Conservation (phyloP, 2,329 filamentous ascomycete species). For the Colletotrichum australisinense region DNA sequence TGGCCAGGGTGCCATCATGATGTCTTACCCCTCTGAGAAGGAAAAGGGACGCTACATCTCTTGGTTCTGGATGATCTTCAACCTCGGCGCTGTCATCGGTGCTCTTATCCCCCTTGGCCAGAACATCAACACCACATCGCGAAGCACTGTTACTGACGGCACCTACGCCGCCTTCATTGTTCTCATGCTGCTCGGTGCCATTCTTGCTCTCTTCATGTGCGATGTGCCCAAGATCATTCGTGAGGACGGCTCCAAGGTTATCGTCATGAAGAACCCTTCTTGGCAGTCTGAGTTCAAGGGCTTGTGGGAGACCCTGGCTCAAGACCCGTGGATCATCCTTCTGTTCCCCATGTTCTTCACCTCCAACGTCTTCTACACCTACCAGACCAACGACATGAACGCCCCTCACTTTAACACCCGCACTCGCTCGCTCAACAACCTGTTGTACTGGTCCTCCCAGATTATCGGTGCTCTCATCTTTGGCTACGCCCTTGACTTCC, state of each 20-base stretch:
- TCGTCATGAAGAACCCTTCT: constrained; percentile 90
- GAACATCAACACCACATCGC: constrained; percentile 69
- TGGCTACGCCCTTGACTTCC: constrained; percentile 76
- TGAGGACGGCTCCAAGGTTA: constrained; percentile 81
- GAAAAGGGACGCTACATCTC: constrained; percentile 91
- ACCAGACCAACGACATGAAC: constrained; percentile 79
- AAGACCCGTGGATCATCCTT: constrained; percentile 78
- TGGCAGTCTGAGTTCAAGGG: constrained; percentile 85
- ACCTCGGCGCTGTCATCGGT: constrained; percentile 89
- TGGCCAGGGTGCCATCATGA: constrained; percentile 88
- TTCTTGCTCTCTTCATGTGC: constrained; percentile 76
- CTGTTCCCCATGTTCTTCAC: constrained; percentile 88
- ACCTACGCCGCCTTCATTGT: constrained; percentile 92
- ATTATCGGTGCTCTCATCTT: constrained; percentile 81
- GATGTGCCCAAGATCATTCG: constrained; percentile 80
- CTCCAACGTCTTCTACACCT: constrained; percentile 87
- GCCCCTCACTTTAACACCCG: constrained; percentile 77
- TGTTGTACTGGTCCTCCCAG: constrained; percentile 84
- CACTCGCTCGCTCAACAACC: constrained; percentile 80
- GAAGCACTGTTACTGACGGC: constrained; percentile 72
- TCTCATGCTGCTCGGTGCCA: constrained; percentile 80
- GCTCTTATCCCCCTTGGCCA: constrained; percentile 79
- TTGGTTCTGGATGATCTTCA: constrained; percentile 96
- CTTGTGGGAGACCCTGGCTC: constrained; percentile 77
- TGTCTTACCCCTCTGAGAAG: constrained; percentile 85